phyloP scores from a whole-genome alignment of 1,139 yeast species.

The Candida dubliniensis region DNA sequence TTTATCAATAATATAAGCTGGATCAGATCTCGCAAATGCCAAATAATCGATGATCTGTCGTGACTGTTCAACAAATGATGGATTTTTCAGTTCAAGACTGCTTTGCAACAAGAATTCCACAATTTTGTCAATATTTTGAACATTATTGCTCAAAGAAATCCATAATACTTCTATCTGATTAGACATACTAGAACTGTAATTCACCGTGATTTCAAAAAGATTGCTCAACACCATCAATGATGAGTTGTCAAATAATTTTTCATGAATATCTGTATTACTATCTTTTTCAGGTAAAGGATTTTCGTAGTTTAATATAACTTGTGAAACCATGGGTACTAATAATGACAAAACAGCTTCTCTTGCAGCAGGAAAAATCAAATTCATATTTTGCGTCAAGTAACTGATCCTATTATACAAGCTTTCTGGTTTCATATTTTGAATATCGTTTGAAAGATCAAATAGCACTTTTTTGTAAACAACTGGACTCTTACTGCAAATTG shows the following conservation, averaged over 20 bases:
- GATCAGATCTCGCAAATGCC: slow-evolving; percentile 59
- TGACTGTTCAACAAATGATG: slow-evolving; percentile 73
- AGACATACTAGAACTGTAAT: slow-evolving; percentile 69
- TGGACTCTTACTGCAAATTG: slow-evolving; percentile 63
- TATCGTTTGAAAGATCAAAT: slow-evolving; percentile 62
- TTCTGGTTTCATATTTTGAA: slow-evolving; percentile 53
- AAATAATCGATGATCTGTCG: slow-evolving; percentile 80
- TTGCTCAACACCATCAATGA: slow-evolving; percentile 81
- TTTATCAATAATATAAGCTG: slow-evolving; percentile 58
- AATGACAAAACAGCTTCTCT: slow-evolving; percentile 80
- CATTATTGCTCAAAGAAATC: slow-evolving; percentile 81
- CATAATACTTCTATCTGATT: slow-evolving; percentile 92
- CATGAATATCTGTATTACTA: not conserved
- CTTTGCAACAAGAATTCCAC: slow-evolving; percentile 68
- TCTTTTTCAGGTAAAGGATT: slow-evolving; percentile 4
- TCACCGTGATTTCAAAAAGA: slow-evolving; percentile 79
- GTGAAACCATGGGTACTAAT: slow-evolving; percentile 86
- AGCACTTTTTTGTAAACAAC: slow-evolving; percentile 78
- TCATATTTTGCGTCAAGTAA: slow-evolving; percentile 69
- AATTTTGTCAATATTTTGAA: slow-evolving; percentile 69
- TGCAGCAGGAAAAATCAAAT: slow-evolving; percentile 52
- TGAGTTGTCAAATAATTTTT: slow-evolving; percentile 16
- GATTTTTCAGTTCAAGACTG: slow-evolving; percentile 70
- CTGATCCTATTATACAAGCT: slow-evolving; percentile 65
- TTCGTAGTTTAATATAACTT: slow-evolving; percentile 59